Evolutionary conservation across 352 stramenopile species (phyloP).

Genomic region (Pythium plurisporium): DNA sequence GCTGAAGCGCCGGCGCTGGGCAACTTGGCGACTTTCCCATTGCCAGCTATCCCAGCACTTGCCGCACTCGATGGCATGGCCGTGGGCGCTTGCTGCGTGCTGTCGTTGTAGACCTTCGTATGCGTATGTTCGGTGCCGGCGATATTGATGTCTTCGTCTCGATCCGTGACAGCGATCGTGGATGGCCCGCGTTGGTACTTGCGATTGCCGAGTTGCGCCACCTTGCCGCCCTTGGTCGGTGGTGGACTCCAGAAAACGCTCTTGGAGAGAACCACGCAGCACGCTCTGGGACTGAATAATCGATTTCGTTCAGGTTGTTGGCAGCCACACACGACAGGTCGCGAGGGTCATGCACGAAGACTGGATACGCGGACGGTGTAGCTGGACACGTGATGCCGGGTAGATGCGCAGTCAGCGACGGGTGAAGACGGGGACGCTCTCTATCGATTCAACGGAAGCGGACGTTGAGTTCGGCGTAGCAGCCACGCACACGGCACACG

Average conservation of each 20-base stretch:
- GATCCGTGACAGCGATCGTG: conserved; percentile 25
- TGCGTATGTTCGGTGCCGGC: conserved; percentile 1
- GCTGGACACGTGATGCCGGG: neutral
- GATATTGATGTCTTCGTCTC: conserved; percentile 22
- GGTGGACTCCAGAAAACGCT: conserved; percentile 23
- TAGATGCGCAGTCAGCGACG: neutral
- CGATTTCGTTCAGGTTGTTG: neutral
- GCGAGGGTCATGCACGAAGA: conserved; percentile 1
- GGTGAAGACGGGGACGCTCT: neutral
- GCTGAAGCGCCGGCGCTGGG: conserved; percentile 1
- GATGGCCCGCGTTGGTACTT: conserved; percentile 29
- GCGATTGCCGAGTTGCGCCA: conserved; percentile 26
- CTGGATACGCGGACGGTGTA: neutral
- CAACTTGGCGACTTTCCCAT: conserved; percentile 16
- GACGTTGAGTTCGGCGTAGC: conserved; percentile 2
- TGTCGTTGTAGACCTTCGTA: neutral
- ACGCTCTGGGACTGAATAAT: neutral
- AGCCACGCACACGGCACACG: conserved; percentile 1
- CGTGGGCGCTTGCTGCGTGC: conserved; percentile 10
- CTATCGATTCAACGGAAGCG: conserved; percentile 1
- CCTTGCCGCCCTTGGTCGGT: conserved; percentile 18
- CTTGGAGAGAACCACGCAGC: conserved; percentile 21
- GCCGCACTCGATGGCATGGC: conserved; percentile 28
- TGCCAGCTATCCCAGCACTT: conserved; percentile 4
- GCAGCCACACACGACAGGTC: neutral